phyloP scores from a whole-genome alignment of 345 rosid species.

The Brassica incana region DNA sequence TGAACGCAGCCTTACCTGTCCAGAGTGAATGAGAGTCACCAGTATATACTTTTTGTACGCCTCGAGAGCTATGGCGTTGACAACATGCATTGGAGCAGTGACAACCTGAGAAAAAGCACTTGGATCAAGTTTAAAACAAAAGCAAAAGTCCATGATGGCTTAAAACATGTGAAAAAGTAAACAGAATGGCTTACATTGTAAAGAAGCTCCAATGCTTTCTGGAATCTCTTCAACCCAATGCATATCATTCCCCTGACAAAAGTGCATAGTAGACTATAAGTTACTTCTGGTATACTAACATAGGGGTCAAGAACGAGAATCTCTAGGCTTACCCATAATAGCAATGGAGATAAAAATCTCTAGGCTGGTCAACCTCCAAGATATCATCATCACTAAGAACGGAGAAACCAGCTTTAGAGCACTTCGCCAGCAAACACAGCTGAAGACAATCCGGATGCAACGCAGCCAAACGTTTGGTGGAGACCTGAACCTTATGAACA shows the following conservation, averaged over 20 bases:
- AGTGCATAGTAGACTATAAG: slow-evolving; percentile 1
- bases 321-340: slow-evolving; percentile 74
- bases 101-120: slow-evolving; percentile 58
- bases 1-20: slow-evolving; percentile 55
- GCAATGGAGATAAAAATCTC: slow-evolving; percentile 83
- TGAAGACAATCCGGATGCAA: slow-evolving; percentile 93
- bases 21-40: slow-evolving; percentile 82
- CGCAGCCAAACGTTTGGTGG: slow-evolving; percentile 75
- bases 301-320: slow-evolving; percentile 10
- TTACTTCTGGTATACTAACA: neutral
- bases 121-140: slow-evolving; percentile 14
- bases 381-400: slow-evolving; percentile 72
- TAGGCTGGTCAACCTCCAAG: slow-evolving; percentile 85
- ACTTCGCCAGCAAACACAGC: slow-evolving; percentile 73
- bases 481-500: slow-evolving; percentile 66
- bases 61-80: slow-evolving; percentile 86
- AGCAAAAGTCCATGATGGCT: neutral
- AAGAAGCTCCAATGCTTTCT: slow-evolving; percentile 89
- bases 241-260: slow-evolving; percentile 88
- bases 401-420: slow-evolving; percentile 76
- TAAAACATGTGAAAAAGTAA: slow-evolving; percentile 16
- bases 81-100: slow-evolving; percentile 79
- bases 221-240: slow-evolving; percentile 76
- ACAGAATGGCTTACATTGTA: slow-evolving; percentile 53
- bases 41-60: slow-evolving; percentile 86